Evolutionary conservation across 257 asterid genomes (phyloP).

Genomic region (Jaltomata sinuosa): DNA sequence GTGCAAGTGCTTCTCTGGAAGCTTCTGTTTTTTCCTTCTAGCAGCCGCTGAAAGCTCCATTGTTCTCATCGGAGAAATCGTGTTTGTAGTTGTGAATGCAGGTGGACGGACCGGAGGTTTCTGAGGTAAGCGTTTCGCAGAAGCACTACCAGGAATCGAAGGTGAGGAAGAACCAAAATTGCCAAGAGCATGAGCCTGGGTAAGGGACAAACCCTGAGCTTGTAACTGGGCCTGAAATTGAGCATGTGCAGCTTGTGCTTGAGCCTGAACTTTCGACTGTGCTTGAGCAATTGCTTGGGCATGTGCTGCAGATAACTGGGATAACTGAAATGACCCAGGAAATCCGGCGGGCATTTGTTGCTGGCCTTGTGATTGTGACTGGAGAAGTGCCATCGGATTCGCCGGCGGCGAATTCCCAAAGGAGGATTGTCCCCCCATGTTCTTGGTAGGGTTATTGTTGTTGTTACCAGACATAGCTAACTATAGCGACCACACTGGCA

Average conservation of each 20-base stretch:
- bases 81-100: conserved; percentile 37
- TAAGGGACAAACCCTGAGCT: conserved; percentile 80
- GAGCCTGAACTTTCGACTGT: conserved; percentile 55
- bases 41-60: conserved; percentile 85
- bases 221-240: conserved; percentile 77
- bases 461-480: conserved; percentile 73
- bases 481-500: no score
- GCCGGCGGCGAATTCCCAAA: conserved; percentile 63
- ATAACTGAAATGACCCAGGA: conserved; percentile 57
- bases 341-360: conserved; percentile 66
- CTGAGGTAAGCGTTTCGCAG: conserved; percentile 62
- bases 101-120: conserved; percentile 91
- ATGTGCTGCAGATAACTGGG: conserved; percentile 71
- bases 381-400: conserved; percentile 33
- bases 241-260: conserved; percentile 46
- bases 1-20: conserved; percentile 82
- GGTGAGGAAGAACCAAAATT: conserved; percentile 72
- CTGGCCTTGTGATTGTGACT: conserved; percentile 32
- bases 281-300: conserved; percentile 56
- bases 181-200: conserved; percentile 54
- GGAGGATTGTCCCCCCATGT: conserved; percentile 68
- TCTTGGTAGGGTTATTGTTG: conserved; percentile 60
- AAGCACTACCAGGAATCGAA: conserved; percentile 54
- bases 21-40: conserved; percentile 90
- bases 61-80: conserved; percentile 62